phyloP scores from a whole-genome alignment of 2,329 filamentous ascomycete genomes.

The Elsinoe arachidis region DNA sequence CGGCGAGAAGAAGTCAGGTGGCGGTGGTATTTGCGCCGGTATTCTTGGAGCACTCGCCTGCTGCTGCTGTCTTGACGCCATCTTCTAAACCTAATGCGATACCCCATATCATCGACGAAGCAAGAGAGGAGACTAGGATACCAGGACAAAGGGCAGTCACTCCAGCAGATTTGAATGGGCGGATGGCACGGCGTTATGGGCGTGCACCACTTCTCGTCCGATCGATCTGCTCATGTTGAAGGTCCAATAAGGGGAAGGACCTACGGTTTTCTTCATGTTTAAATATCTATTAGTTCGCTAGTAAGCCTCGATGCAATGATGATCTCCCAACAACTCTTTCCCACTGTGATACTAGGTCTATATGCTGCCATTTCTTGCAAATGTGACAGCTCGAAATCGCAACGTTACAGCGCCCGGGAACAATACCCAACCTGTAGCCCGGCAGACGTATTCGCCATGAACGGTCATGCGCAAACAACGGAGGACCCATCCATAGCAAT shows the following conservation, averaged over 20 bases:
- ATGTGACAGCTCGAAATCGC: too few relatives aligned
- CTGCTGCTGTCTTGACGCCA: slow-evolving; percentile 41
- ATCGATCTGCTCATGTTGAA: not conserved
- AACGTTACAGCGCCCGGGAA: too few relatives aligned
- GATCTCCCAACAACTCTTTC: too few relatives aligned
- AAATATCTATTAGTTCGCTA: not conserved
- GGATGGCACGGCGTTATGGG: slow-evolving; percentile 1
- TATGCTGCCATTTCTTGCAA: too few relatives aligned
- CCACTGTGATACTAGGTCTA: too few relatives aligned
- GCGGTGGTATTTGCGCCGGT: slow-evolving; percentile 37
- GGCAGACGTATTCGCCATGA: too few relatives aligned
- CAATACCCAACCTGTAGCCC: too few relatives aligned
- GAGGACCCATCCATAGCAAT: not conserved
- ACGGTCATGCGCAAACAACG: too few relatives aligned
- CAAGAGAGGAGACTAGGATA: not conserved
- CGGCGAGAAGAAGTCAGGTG: slow-evolving; percentile 26
- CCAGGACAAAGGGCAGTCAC: not conserved
- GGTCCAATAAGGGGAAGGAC: not conserved
- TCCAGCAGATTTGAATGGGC: not conserved
- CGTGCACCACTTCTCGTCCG: not conserved
- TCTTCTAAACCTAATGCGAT: slow-evolving; percentile 21
- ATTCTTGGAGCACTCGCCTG: slow-evolving; percentile 40
- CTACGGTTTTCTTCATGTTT: not conserved
- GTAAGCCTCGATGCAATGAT: not conserved
- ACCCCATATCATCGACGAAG: not conserved